These are phyloP conservation scores for Pseudozyma thailandica DNA, from an alignment of 1,284 basidiomycete genomes.

Conservation along the genomic window DNA sequence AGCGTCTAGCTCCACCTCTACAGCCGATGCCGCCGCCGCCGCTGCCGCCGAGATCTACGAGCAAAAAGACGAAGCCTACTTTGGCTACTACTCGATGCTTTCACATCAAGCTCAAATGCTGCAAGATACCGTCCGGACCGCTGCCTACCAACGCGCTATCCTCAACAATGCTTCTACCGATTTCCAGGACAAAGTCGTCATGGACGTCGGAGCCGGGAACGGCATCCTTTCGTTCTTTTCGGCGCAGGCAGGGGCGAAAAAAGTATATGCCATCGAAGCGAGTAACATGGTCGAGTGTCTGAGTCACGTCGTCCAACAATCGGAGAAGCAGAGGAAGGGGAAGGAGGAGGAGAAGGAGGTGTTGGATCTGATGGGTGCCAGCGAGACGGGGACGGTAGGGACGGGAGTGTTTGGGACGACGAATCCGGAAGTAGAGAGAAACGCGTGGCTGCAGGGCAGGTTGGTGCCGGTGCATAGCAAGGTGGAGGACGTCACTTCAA, in stretches of 20 bases:
- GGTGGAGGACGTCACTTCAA: slow-evolving; percentile 60
- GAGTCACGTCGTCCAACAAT: slow-evolving; percentile 64
- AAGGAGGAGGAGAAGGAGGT: slow-evolving; percentile 42
- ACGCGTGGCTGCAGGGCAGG: slow-evolving; percentile 51
- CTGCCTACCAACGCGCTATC: slow-evolving; percentile 63
- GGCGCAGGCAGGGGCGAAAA: slow-evolving; percentile 70
- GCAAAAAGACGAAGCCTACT: slow-evolving; percentile 63
- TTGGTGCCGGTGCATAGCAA: slow-evolving; percentile 57
- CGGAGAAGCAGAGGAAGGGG: slow-evolving; percentile 35
- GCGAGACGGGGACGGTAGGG: slow-evolving; percentile 8
- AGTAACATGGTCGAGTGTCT: slow-evolving; percentile 71
- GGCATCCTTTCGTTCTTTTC: slow-evolving; percentile 72
- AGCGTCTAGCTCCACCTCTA: slow-evolving; percentile 6
- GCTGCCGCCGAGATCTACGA: slow-evolving; percentile 44
- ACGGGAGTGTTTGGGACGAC: slow-evolving; percentile 12
- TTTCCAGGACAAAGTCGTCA: slow-evolving; percentile 56
- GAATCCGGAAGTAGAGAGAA: slow-evolving; percentile 31
- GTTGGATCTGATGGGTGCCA: slow-evolving; percentile 40
- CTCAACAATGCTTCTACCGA: slow-evolving; percentile 40
- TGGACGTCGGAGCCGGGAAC: slow-evolving; percentile 72
- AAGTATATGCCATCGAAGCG: slow-evolving; percentile 71
- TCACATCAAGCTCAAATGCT: slow-evolving; percentile 66
- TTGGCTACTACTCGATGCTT: slow-evolving; percentile 63
- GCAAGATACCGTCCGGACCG: slow-evolving; percentile 61
- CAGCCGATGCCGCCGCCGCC: neutral